A percentile compares a stretch with the other conserved stretches of the same genome.
Evolutionary conservation across 768 basidiomycete genomes (phyloP).

Genomic region (Termitomyces sp.): DNA sequence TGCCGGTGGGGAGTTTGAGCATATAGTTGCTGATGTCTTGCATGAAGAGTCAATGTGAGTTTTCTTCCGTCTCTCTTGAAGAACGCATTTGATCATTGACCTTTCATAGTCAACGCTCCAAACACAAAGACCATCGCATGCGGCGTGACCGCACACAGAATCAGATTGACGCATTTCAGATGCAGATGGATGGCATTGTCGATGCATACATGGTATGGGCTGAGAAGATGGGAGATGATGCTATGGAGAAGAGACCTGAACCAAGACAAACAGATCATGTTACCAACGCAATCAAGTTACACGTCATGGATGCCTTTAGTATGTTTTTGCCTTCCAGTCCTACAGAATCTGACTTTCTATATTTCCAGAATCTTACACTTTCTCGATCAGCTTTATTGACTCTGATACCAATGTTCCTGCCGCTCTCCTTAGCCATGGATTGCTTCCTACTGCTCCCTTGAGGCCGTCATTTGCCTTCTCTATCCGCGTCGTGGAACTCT

Average conservation of each 20-base stretch:
- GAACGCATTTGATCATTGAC: too few relatives aligned
- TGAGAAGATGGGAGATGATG: neutral
- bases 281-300: neutral
- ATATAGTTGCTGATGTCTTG: too few relatives aligned
- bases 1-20: too few relatives aligned
- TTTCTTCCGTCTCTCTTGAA: too few relatives aligned
- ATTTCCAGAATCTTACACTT: neutral
- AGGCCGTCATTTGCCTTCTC: neutral
- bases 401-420: neutral
- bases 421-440: neutral
- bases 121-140: too few relatives aligned
- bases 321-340: neutral
- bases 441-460: neutral
- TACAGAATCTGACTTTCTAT: neutral
- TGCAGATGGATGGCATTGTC: too few relatives aligned
- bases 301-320: neutral
- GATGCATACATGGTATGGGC: too few relatives aligned
- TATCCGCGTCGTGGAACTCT: neutral
- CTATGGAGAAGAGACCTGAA: neutral
- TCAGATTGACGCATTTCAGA: too few relatives aligned
- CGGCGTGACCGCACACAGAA: too few relatives aligned
- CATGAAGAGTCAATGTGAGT: too few relatives aligned
- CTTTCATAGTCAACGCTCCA: too few relatives aligned
- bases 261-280: neutral
- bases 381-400: neutral